Percentiles rank a stretch among this genome's conserved stretches.
phyloP scores from a whole-genome alignment of 352 stramenopile species.

The Phytophthora tubulina region DNA sequence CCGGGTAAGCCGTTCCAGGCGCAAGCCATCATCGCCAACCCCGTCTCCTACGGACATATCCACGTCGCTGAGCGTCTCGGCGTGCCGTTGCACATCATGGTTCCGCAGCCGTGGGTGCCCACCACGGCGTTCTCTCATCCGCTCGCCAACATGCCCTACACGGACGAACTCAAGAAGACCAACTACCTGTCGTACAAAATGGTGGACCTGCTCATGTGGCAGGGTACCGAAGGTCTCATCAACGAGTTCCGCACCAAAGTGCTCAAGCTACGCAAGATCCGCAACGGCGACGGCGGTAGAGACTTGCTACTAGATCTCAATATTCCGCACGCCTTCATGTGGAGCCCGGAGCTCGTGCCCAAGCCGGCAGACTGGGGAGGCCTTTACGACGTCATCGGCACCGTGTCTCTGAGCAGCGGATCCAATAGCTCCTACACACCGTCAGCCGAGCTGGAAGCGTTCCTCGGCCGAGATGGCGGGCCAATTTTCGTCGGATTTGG shows the following conservation, averaged over 20 bases:
- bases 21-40: conserved; percentile 94
- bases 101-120: conserved; percentile 32
- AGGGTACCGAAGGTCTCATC: conserved; percentile 24
- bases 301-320: conserved; percentile 23
- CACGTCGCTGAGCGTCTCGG: conserved; percentile 92
- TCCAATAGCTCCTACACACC: conserved; percentile 16
- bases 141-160: conserved; percentile 30
- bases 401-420: conserved; percentile 15
- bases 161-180: conserved; percentile 23
- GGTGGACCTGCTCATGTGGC: conserved; percentile 35
- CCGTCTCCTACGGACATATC: conserved; percentile 90
- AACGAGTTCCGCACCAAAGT: conserved; percentile 38
- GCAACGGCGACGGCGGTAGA: conserved; percentile 21
- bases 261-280: conserved; percentile 26
- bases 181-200: conserved; percentile 36
- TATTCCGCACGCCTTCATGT: conserved; percentile 35
- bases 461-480: conserved; percentile 15
- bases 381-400: conserved; percentile 33
- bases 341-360: conserved; percentile 26
- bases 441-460: conserved; percentile 24
- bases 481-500: conserved; percentile 37
- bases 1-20: conserved; percentile 75
- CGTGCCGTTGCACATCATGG: conserved; percentile 93
- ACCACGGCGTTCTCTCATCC: conserved; percentile 33
- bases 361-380: conserved; percentile 28